A percentile compares a stretch with the other conserved stretches of the same genome.
Conservation (phyloP, 2,329 filamentous ascomycete genomes). For the Zymoseptoria crescenta region DNA sequence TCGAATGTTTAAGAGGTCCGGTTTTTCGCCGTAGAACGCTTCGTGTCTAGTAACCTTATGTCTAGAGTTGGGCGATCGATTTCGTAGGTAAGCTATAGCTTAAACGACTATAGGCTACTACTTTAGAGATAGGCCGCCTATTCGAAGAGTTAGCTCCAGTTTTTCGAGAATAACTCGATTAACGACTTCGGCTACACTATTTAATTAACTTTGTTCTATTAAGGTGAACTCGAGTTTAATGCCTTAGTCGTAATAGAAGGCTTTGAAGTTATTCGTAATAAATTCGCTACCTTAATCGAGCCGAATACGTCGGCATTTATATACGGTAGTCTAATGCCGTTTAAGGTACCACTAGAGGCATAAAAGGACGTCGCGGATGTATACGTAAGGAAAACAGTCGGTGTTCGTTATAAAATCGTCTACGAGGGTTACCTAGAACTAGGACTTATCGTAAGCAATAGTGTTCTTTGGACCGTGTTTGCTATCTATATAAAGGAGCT, state of each 20-base stretch:
- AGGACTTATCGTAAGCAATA: not conserved
- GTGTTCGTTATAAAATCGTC: not conserved
- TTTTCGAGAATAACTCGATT: not conserved
- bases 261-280: too few species aligned
- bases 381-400: not conserved
- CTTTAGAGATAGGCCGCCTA: not conserved
- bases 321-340: not conserved
- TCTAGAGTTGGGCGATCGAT: not conserved
- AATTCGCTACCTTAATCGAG: too few species aligned
- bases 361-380: not conserved
- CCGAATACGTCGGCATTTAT: too few species aligned
- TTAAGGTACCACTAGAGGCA: not conserved
- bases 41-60: not conserved
- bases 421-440: not conserved
- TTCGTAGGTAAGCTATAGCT: not conserved
- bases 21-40: not conserved
- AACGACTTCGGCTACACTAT: not conserved
- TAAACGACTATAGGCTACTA: not conserved
- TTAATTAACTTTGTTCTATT: not conserved
- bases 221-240: not conserved
- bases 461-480: not conserved
- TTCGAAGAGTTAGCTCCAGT: not conserved
- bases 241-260: too few species aligned
- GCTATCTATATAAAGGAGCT: not conserved
- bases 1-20: not conserved